Conservation (phyloP, 768 basidiomycete genomes). For the Rhodotorula paludigena region DNA sequence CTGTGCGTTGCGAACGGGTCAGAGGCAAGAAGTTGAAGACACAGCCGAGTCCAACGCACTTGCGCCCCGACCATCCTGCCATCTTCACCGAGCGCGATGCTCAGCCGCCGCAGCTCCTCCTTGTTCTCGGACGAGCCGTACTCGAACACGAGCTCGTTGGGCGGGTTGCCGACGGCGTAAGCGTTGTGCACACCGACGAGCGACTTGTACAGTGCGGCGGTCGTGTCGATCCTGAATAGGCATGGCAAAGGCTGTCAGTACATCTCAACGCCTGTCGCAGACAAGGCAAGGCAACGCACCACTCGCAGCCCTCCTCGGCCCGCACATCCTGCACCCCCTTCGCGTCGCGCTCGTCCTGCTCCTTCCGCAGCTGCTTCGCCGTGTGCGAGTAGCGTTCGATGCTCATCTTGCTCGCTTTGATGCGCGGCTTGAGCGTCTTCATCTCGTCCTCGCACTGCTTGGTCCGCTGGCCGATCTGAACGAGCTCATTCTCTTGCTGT, state of each 20-base stretch:
- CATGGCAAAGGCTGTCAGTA: accelerated
- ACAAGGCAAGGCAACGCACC: slow-evolving; percentile 5
- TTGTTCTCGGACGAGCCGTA: slow-evolving; percentile 3
- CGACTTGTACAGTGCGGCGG: slow-evolving; percentile 27
- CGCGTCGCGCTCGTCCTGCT: slow-evolving; percentile 32
- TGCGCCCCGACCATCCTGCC: slow-evolving; percentile 19
- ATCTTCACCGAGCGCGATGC: slow-evolving; percentile 6
- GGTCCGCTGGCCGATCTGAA: slow-evolving; percentile 15
- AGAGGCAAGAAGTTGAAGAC: background rate
- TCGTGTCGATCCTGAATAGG: slow-evolving; percentile 26
- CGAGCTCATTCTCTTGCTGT: slow-evolving; percentile 15
- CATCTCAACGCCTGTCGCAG: no score
- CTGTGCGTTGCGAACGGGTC: background rate
- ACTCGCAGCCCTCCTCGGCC: slow-evolving; percentile 34
- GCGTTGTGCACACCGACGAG: slow-evolving; percentile 28
- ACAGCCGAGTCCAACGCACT: background rate
- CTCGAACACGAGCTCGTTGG: slow-evolving; percentile 19
- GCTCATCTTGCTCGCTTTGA: slow-evolving; percentile 26
- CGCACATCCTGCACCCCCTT: slow-evolving; percentile 33
- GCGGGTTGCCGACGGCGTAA: slow-evolving; percentile 16
- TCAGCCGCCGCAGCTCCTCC: slow-evolving; percentile 8
- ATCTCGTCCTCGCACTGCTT: slow-evolving; percentile 21
- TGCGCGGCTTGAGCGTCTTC: slow-evolving; percentile 17
- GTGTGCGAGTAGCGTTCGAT: slow-evolving; percentile 20
- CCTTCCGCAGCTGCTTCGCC: slow-evolving; percentile 23